Evolutionary conservation across 2,329 filamentous ascomycete species (phyloP), one percentile per base, ranked within the genome.

Genomic region (Pseudogymnoascus destructans): DNA sequence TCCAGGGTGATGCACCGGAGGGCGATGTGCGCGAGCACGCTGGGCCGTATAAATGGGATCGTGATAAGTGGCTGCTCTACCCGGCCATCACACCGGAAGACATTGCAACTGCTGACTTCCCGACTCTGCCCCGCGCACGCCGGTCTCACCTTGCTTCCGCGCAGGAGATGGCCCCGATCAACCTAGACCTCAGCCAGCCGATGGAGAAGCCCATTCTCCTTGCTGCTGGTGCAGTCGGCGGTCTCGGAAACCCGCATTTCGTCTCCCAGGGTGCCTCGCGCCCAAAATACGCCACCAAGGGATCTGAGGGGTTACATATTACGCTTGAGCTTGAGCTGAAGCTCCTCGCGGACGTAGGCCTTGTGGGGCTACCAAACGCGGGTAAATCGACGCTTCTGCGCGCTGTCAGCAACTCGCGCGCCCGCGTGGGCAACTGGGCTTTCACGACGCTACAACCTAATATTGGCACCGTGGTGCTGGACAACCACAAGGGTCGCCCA

Each of bases 381-480:
- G 93, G 93, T 7, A 98, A 98, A 73, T 95, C 88, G 69, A 97
- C 93, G 0, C 78, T 98, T 1, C 79, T 97, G 13, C 84, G 93
- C 15, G 85, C 91, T 2, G 75, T 98, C 65, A 95, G 85, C 66
- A 91, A 91, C 70, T 95, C 88, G 69, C 85, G 90, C 60, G 89
- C 93, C 1, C 82, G 93, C 36, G 84, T 98, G 3, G 93, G 93
- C 38, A 85, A 87, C 69, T 98, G 93, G 93, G 92, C 90, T 8
- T 98, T 98, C 70, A 98, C 93, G 2, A 98, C 93, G 0, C 77
- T 98, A 7, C 86, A 91, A 64, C 93, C 93, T 2, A 96, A 95
- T 65, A 95, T 98, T 58, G 93, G 93, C 56, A 98, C 93, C 0
- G 89, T 98, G 5, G 86, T 97, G 11, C 79, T 98, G 9, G 93